Percentiles rank a stretch among this genome's conserved stretches.
Conservation (phyloP, 1,284 basidiomycete genomes). For the Jaminaea rosea region DNA sequence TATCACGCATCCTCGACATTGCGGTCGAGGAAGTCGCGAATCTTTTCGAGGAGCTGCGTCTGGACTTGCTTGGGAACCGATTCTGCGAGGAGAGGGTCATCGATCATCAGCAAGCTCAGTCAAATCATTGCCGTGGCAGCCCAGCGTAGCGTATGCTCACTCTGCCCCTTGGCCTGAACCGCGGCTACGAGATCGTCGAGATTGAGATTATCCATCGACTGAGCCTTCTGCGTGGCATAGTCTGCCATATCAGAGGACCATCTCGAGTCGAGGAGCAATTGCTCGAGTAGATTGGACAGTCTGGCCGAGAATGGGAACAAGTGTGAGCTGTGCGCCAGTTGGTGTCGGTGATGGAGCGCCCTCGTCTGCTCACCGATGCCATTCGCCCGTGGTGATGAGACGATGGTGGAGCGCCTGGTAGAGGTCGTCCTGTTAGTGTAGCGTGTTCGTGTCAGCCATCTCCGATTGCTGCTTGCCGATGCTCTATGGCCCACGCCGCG, state of each 20-base stretch:
- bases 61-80: not conserved
- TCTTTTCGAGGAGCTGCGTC: not conserved
- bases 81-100: not conserved
- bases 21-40: not conserved
- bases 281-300: not conserved
- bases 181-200: not conserved
- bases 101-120: not conserved
- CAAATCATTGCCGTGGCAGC: not conserved
- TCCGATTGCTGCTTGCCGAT: too few species aligned
- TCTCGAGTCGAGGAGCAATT: not conserved
- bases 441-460: not conserved
- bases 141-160: not conserved
- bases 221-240: not conserved
- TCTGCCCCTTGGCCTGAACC: not conserved
- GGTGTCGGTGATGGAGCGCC: not conserved
- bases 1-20: not conserved
- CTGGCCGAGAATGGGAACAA: not conserved
- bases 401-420: not conserved
- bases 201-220: not conserved
- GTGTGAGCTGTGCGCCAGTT: not conserved
- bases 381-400: not conserved
- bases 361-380: not conserved
- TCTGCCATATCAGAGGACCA: not conserved
- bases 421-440: constrained; percentile 12
- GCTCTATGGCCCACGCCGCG: too few species aligned